Conservation (phyloP, 108 stramenopile genomes). For the Nitzschia inconspicua region DNA sequence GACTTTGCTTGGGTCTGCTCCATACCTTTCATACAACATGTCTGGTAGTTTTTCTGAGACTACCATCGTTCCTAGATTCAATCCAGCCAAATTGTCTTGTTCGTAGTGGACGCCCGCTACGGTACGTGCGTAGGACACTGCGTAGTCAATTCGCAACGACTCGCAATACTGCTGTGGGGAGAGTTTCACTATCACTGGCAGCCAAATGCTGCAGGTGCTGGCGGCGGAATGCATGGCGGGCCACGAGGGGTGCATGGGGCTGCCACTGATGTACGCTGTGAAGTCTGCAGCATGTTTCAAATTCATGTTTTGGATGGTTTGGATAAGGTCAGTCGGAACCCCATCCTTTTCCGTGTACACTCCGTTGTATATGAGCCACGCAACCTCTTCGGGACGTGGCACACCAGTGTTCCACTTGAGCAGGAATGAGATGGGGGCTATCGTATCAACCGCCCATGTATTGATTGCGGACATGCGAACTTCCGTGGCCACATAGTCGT, state of each 20-base stretch:
- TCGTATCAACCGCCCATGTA: conserved; percentile 23
- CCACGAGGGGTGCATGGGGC: conserved; percentile 36
- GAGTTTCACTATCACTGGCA: conserved; percentile 29
- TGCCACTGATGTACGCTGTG: conserved; percentile 39
- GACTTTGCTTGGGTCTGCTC: conserved; percentile 7
- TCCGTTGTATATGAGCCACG: conserved; percentile 16
- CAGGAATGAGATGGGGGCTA: conserved; percentile 30
- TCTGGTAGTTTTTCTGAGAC: conserved; percentile 15
- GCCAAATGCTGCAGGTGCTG: conserved; percentile 28
- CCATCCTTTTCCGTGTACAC: conserved; percentile 13
- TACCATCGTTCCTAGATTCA: conserved; percentile 27
- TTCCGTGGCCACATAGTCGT: conserved; percentile 16
- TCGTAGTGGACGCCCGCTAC: conserved; percentile 47
- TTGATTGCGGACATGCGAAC: conserved; percentile 22
- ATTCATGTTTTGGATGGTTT: conserved; percentile 6
- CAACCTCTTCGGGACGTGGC: conserved; percentile 44
- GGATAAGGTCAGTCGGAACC: conserved; percentile 19
- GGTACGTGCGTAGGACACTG: conserved; percentile 37
- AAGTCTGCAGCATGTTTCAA: conserved; percentile 10
- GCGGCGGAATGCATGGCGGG: conserved; percentile 50
- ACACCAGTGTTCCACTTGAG: conserved; percentile 33
- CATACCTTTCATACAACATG: conserved; percentile 20
- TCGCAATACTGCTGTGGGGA: conserved; percentile 34
- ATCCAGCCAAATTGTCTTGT: conserved; percentile 32
- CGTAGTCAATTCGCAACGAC: conserved; percentile 27